These are phyloP conservation scores for Sisymbrium irio DNA, from an alignment of 345 rosid species.

Conservation along the genomic window DNA sequence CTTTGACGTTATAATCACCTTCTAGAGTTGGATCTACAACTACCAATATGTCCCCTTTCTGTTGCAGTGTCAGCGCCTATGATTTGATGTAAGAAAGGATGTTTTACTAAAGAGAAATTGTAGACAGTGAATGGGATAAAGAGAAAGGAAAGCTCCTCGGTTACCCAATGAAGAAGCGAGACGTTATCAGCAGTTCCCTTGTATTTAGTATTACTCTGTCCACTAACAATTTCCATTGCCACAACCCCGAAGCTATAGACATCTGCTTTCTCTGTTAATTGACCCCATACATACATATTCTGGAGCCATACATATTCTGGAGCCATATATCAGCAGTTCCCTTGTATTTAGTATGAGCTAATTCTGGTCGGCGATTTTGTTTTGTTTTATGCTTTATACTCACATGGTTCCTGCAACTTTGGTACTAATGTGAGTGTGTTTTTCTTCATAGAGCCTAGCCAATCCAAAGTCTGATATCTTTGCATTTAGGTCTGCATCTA, in stretches of 20 bases:
- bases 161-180: constrained; percentile 49
- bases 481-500: constrained; percentile 49
- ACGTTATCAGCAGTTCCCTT: constrained; percentile 9
- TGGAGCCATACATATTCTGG: constrained; percentile 46
- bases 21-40: constrained; percentile 16
- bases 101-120: background rate
- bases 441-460: constrained; percentile 54
- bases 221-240: constrained; percentile 47
- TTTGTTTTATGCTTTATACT: background rate
- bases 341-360: constrained; percentile 15
- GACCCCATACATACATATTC: constrained; percentile 47
- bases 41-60: constrained; percentile 29
- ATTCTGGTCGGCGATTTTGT: background rate
- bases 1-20: background rate
- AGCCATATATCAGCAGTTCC: constrained; percentile 43
- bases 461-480: constrained; percentile 72
- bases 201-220: constrained; percentile 27
- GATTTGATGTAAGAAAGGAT: background rate
- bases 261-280: constrained; percentile 48
- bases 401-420: constrained; percentile 63
- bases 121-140: too few relatives aligned
- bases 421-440: constrained; percentile 55
- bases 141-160: background rate
- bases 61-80: constrained; percentile 36
- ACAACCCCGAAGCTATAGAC: constrained; percentile 51